Conservation (phyloP, 805 yeast genomes). For the Blastobotrys peoriensis region DNA sequence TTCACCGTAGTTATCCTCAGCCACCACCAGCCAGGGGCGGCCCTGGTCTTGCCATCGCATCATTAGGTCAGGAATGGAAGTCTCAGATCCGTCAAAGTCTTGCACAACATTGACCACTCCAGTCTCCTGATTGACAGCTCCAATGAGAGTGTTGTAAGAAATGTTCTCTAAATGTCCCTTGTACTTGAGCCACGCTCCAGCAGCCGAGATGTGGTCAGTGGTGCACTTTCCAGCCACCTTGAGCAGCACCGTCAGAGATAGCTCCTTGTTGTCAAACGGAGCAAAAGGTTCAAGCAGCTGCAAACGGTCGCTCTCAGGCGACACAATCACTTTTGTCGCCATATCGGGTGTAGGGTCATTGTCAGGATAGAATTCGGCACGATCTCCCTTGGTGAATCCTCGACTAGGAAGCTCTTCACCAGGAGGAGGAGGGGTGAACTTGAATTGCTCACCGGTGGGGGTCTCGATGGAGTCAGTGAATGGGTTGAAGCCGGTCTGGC, state of each 20-base stretch:
- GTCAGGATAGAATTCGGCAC: slow-evolving; percentile 69
- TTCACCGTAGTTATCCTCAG: slow-evolving; percentile 98
- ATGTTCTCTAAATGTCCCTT: slow-evolving; percentile 97
- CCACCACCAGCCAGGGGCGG: slow-evolving; percentile 90
- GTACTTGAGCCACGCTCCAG: slow-evolving; percentile 98
- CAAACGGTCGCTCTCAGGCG: slow-evolving; percentile 85
- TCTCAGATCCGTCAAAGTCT: slow-evolving; percentile 73
- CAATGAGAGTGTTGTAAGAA: slow-evolving; percentile 89
- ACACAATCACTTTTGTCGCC: slow-evolving; percentile 57
- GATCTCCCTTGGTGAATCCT: slow-evolving; percentile 68
- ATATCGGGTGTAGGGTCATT: slow-evolving; percentile 59
- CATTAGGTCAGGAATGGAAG: slow-evolving; percentile 93
- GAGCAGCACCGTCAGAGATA: slow-evolving; percentile 66
- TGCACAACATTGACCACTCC: slow-evolving; percentile 90
- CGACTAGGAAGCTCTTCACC: slow-evolving; percentile 77
- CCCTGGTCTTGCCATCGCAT: slow-evolving; percentile 83
- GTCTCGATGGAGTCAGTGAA: slow-evolving; percentile 68
- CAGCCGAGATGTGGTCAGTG: slow-evolving; percentile 97
- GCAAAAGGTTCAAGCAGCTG: slow-evolving; percentile 79
- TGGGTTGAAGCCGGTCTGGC: slow-evolving; percentile 90
- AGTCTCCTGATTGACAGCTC: slow-evolving; percentile 95
- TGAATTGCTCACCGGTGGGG: slow-evolving; percentile 65
- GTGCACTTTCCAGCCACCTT: slow-evolving; percentile 98
- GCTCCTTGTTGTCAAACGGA: slow-evolving; percentile 82
- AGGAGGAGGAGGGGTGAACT: slow-evolving; percentile 64